Base-by-base conservation (phyloP, 805 yeast genomes). In the Zygotorulaspora danielsina region DNA sequence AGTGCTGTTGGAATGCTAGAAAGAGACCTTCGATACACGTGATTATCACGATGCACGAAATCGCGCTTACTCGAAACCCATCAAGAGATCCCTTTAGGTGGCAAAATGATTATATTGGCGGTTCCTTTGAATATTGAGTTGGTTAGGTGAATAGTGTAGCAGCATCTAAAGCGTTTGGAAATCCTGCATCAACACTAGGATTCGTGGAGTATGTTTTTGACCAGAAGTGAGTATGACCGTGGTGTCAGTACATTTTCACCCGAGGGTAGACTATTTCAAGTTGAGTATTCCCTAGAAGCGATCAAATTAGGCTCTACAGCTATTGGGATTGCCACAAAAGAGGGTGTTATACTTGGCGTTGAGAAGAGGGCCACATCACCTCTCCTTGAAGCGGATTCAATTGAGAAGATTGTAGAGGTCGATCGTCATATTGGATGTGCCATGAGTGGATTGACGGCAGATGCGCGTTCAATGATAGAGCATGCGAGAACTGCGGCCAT, bases 221-320 rank as follows among this genome's bases (percentile, higher is more conserved):
- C 99, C n/a, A 84, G 99, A 81, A 84, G 95, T 69, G 99, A 93
- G 72, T 93, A 93, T 65, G 99, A 93, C 63, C 84, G 99, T 65
- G 99, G 98, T 48, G 98, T 93, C 35, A 84, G 94, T 58, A 94
- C 99, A 6, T 93, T 94, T 65, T 89, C 97, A 1, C 99, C 99
- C 18, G 98, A 94, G 64, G 99, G 99, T 18, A 84, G 99, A 61
- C 71, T 93, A 46, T 93, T 93, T 70, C 98, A 93, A 68, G 98
- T 93, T 31, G 98, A 93, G 64, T 93, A 93, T 64, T 93, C 98
- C 7, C 70, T 93, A 41, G 98, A 93, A 65, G 98, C 98, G 33
- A 93, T 93, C 65, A 93, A 93, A 59, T 73, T 82, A 44, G 58
- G 76, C 47, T 87, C 97, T 31, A 93, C 98, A 1, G 98, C 99